A percentile compares a stretch with the other conserved stretches of the same genome.
Evolutionary conservation across 768 basidiomycete genomes (phyloP).

Genomic region (Serendipita sp.): DNA sequence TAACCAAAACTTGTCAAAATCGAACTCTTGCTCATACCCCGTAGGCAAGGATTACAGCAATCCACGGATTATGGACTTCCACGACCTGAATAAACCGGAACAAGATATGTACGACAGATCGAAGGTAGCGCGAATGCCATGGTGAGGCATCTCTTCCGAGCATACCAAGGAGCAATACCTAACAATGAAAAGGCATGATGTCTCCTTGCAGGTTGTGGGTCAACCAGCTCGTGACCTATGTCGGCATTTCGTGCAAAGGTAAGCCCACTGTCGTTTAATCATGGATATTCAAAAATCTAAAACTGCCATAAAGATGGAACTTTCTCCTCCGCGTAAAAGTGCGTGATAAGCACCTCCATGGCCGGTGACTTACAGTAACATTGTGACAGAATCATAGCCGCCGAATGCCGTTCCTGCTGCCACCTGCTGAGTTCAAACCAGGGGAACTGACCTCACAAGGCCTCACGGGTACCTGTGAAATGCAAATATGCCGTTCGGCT

Average conservation of each 20-base stretch:
- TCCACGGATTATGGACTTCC: slow-evolving; percentile 72
- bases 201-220: slow-evolving; percentile 88
- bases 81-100: slow-evolving; percentile 69
- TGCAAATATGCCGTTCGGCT: slow-evolving; percentile 90
- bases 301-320: slow-evolving; percentile 55
- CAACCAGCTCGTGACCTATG: slow-evolving; percentile 90
- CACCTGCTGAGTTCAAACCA: slow-evolving; percentile 80
- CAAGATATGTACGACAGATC: slow-evolving; percentile 91
- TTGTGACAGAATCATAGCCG: slow-evolving; percentile 66
- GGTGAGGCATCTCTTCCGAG: slow-evolving; percentile 33
- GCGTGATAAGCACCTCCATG: slow-evolving; percentile 9
- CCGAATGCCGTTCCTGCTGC: slow-evolving; percentile 82
- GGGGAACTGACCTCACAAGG: slow-evolving; percentile 63
- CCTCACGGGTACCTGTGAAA: slow-evolving; percentile 88
- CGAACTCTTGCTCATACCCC: background rate
- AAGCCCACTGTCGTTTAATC: slow-evolving; percentile 10
- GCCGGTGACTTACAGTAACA: background rate
- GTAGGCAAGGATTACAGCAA: slow-evolving; percentile 92
- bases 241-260: slow-evolving; percentile 90
- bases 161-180: background rate
- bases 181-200: slow-evolving; percentile 63
- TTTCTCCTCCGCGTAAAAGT: slow-evolving; percentile 86
- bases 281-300: background rate
- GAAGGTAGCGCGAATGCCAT: slow-evolving; percentile 89
- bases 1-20: slow-evolving; percentile 17